Percentiles rank a stretch among this genome's conserved stretches.
phyloP scores from a whole-genome alignment of 1,284 basidiomycete genomes.

The Heterobasidion irregulare region DNA sequence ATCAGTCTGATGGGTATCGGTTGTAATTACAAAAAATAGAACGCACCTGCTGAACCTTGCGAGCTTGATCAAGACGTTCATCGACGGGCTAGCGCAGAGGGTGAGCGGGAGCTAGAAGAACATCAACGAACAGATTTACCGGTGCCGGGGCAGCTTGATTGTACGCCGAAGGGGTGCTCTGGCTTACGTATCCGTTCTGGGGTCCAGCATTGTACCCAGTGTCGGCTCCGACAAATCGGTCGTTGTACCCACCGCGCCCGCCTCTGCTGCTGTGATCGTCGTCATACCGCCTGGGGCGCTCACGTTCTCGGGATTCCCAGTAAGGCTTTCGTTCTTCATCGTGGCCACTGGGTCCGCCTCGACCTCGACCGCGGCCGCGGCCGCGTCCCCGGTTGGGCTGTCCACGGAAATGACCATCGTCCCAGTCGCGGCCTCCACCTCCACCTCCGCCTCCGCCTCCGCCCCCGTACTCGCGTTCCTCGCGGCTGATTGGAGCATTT shows the following conservation, averaged over 20 bases:
- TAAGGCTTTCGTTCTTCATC: conserved; percentile 39
- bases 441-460: conserved; percentile 27
- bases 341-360: conserved; percentile 15
- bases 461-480: conserved; percentile 14
- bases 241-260: conserved; percentile 28
- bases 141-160: conserved; percentile 18
- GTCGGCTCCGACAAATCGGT: conserved; percentile 25
- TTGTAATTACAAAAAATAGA: not conserved
- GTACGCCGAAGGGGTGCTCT: conserved; percentile 18
- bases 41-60: conserved; percentile 66
- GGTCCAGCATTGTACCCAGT: conserved; percentile 15
- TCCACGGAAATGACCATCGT: conserved; percentile 26
- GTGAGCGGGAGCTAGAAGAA: conserved; percentile 2
- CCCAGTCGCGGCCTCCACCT: conserved; percentile 19
- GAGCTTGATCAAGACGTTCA: conserved; percentile 74
- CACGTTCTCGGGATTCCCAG: conserved; percentile 33
- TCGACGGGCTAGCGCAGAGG: conserved; percentile 31
- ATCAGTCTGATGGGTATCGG: conserved; percentile 1
- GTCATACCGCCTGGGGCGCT: conserved; percentile 34
- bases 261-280: conserved; percentile 30
- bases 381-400: conserved; percentile 20
- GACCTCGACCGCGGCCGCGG: conserved; percentile 22
- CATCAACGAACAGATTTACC: conserved; percentile 13
- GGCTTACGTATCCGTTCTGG: conserved; percentile 10
- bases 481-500: conserved; percentile 6